Evolutionary conservation across 352 stramenopile species (phyloP).

Genomic region (Phytophthora citricola): DNA sequence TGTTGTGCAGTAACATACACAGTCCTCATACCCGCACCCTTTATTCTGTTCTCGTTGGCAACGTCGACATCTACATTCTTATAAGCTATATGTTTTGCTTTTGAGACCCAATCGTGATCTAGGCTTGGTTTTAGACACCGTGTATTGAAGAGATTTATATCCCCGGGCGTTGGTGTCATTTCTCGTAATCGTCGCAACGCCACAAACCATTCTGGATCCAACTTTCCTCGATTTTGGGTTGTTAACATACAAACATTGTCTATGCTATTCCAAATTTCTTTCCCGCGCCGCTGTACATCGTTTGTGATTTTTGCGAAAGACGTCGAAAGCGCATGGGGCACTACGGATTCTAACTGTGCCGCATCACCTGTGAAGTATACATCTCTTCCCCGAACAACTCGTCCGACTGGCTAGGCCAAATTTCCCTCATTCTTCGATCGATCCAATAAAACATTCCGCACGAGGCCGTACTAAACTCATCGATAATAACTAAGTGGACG

Average conservation of each 20-base stretch:
- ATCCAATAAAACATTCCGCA: not conserved
- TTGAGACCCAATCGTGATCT: not conserved
- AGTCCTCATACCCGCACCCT: not conserved
- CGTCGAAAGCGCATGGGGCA: not conserved
- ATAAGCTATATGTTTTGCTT: constrained; percentile 1
- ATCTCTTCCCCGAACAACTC: not conserved
- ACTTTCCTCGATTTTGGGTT: not conserved
- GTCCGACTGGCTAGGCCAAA: not conserved
- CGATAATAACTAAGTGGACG: not conserved
- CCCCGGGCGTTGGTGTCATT: not conserved
- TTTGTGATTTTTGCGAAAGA: not conserved
- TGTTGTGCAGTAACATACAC: not conserved
- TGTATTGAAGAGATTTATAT: not conserved
- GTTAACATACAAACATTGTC: not conserved
- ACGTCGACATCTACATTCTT: not conserved
- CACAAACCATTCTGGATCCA: not conserved
- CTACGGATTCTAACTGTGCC: not conserved
- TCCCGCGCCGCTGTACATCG: not conserved
- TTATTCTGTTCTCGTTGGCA: not conserved
- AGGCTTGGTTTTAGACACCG: not conserved
- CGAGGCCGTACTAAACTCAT: not conserved
- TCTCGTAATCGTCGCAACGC: not conserved
- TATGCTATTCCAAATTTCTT: not conserved
- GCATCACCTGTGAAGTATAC: not conserved
- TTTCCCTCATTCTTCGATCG: not conserved